Base-by-base conservation (phyloP, 176 grass and related monocot species). In the Thinopyrum elongatum region DNA sequence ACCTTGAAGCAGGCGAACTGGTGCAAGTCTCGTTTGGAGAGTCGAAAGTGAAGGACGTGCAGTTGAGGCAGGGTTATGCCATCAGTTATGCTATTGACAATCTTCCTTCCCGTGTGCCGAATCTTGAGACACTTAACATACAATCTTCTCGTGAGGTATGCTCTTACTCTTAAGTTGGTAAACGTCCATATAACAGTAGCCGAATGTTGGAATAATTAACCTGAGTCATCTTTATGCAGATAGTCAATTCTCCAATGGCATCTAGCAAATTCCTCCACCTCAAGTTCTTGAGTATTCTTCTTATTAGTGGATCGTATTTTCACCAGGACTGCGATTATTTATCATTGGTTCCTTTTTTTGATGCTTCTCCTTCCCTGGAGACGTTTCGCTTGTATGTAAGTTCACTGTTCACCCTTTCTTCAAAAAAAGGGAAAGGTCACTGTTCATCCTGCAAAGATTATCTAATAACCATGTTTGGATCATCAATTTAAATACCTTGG, bases 61-160 rank as follows among this genome's bases (percentile, higher is more conserved):
- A 14, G 17, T 66, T 81, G 17, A 3, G 0, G 1, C 27, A 6
- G 2, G 4, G 1, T 0, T 3, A 16, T 29, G 44, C 44, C 41
- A 17, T 77, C 41, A 55, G 5, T 77, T 66, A 85, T 85, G 41
- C 60, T 36, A n/a, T 62, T 55, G 60, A n/a, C 4, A 39, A 86
- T 21, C 71, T 86, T 62, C 51, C 65, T 1, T 72, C 75, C 12
- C 17, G 39, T 33, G n/a, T 72, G 36, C 84, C 65, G 17, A 86
- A 72, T 70, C 51, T 86, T 26, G 65, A 86, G 66, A 86, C 76
- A 47, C 76, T 86, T 47, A 14, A 3, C 10, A 60, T 86, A 79
- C 0, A 0, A 10, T 59, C 31, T 2, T 0, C 0, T 21, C 0
- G 0, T 30, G 38, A 80, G 85, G 85, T 80, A 80, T 86, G 9